Base-by-base conservation (phyloP, 169 alveolate species). In the Plasmodium sp. region DNA sequence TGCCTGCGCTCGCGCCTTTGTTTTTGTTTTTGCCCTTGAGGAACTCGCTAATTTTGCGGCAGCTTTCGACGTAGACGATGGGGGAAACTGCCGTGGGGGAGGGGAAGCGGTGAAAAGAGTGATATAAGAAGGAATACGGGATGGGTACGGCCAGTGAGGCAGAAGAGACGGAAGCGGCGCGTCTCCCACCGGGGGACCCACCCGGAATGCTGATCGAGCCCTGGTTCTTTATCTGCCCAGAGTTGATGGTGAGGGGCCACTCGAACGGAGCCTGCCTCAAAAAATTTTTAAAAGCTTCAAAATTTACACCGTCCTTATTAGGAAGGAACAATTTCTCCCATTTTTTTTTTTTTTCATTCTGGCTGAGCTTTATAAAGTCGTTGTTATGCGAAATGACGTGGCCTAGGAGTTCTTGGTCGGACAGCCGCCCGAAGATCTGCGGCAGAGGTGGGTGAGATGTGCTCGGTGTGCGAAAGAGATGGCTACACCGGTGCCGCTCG, bases 221-320 rank as follows among this genome's bases (percentile, higher is more conserved):
- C 71, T 91, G 92, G n/a, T 91, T 81, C 83, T 80, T 74, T 31
- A 91, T 91, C 54, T 91, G 95, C 36, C 95, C 95, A 10, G 95
- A 81, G 33, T 91, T 91, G n/a, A 91, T 83, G 18, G 95, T 91
- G 12, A 91, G 71, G 14, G 95, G 95, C 95, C 95, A 91, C 58
- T 91, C 95, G 74, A 91, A 91, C 81, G 39, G 71, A 14, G 41
- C 83, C n/a, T 81, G 83, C 22, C 54, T 45, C 75, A 91, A 22
- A 91, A 91, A 91, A 2, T 7, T 72, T 31, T 91, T 80, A 33
- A 91, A 51, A 12, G 41, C n/a, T 41, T 80, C 92, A 74, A 72
- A 80, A 51, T 80, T 91, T n/a, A 91, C 33, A n/a, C 16, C 45
- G 39, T 91, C 75, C 31, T 80, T 91, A 18, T 51, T 12, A 9